Evolutionary conservation across 306 rosid genomes (phyloP).

Genomic region (Calophaca sinica): DNA sequence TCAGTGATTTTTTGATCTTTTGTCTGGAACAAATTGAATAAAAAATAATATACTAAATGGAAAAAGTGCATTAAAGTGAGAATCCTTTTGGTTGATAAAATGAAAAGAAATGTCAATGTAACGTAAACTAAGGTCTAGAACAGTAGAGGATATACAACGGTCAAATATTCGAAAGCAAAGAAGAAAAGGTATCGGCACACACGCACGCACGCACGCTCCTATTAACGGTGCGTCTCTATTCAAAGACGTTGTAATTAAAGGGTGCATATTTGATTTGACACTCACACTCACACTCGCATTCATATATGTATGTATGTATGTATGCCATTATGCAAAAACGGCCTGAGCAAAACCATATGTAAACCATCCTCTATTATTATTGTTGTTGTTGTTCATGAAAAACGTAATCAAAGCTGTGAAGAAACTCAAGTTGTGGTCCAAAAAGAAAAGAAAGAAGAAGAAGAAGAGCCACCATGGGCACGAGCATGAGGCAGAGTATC

Average conservation of each 20-base stretch:
- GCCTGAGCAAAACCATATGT: neutral
- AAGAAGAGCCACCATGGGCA: slow-evolving; percentile 30
- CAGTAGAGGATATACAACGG: slow-evolving; percentile 54
- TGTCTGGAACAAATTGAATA: no score
- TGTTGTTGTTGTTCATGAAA: slow-evolving; percentile 31
- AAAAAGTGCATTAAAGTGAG: no score
- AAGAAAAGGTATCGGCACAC: neutral
- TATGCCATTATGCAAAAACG: no score
- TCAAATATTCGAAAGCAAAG: slow-evolving; percentile 47
- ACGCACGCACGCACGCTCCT: slow-evolving; percentile 2
- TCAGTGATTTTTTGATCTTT: no score
- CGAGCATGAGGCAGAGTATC: neutral
- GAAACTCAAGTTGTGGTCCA: slow-evolving; percentile 70
- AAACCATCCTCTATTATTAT: neutral
- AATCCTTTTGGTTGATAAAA: neutral
- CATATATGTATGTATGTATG: no score
- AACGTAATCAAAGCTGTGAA: slow-evolving; percentile 64
- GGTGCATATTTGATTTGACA: no score
- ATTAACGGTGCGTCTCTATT: slow-evolving; percentile 19
- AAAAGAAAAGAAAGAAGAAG: slow-evolving; percentile 56
- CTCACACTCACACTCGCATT: no score
- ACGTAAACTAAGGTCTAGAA: slow-evolving; percentile 7
- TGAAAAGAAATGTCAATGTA: neutral
- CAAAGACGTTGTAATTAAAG: no score
- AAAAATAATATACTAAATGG: no score